Evolutionary conservation across 164 flowering plant genomes (phyloP).

Genomic region (Warburgia ugandensis): DNA sequence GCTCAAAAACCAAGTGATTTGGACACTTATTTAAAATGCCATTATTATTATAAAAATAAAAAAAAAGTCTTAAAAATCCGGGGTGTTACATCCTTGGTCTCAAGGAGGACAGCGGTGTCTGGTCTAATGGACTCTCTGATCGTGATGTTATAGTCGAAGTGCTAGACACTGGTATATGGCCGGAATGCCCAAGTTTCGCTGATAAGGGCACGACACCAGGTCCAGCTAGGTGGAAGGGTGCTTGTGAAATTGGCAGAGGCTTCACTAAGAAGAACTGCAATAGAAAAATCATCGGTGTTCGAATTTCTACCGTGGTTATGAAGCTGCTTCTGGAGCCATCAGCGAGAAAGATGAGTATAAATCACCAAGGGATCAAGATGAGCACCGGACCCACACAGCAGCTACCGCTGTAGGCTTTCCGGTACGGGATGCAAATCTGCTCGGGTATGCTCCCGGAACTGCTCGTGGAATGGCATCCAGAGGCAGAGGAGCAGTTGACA

Average conservation of each 20-base stretch:
- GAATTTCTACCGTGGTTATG: conserved; percentile 64
- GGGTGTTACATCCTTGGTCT: conserved; percentile 86
- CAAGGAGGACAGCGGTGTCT: conserved; percentile 29
- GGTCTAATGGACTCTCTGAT: no score
- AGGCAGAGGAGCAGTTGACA: conserved; percentile 72
- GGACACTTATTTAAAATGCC: no score
- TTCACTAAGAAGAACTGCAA: conserved; percentile 52
- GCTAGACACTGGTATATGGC: conserved; percentile 88
- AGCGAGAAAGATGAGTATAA: conserved; percentile 56
- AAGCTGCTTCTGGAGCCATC: conserved; percentile 52
- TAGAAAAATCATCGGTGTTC: conserved; percentile 71
- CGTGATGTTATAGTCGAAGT: conserved; percentile 71
- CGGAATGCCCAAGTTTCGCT: conserved; percentile 55
- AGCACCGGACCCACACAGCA: conserved; percentile 90
- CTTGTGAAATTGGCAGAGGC: conserved; percentile 42
- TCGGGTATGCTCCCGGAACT: conserved; percentile 65
- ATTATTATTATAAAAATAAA: no score
- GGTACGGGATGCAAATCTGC: conserved; percentile 53
- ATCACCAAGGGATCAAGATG: conserved; percentile 85
- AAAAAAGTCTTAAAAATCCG: no score
- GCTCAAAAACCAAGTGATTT: no score
- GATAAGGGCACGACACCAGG: conserved; percentile 64
- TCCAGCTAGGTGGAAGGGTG: conserved; percentile 66
- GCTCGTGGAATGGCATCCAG: conserved; percentile 85
- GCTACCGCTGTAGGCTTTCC: conserved; percentile 74